Percentiles rank a stretch among this genome's conserved stretches.
phyloP scores from a whole-genome alignment of 2,329 filamentous ascomycete genomes.

The Aspergillus calidoustus region DNA sequence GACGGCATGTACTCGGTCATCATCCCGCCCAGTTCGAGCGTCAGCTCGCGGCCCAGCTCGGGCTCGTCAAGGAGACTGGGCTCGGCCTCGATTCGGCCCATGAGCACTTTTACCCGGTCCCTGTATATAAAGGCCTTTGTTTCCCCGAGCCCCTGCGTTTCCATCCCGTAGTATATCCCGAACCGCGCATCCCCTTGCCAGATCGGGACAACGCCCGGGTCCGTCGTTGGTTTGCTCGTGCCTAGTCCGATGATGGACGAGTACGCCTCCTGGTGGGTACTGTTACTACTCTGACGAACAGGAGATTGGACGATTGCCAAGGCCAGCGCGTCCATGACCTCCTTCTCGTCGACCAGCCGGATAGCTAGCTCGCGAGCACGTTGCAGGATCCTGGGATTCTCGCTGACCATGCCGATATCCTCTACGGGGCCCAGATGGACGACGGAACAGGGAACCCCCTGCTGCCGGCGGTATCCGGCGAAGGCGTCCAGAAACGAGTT shows the following conservation, averaged over 20 bases:
- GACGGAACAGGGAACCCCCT: slow-evolving; percentile 27
- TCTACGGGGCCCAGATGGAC: slow-evolving; percentile 33
- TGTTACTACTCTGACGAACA: background rate
- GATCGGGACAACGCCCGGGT: background rate
- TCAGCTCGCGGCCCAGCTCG: background rate
- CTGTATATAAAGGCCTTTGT: too few species aligned
- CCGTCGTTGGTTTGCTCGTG: background rate
- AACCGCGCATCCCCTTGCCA: slow-evolving; percentile 13
- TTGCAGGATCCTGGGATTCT: background rate
- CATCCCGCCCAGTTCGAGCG: slow-evolving; percentile 18
- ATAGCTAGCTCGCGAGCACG: background rate
- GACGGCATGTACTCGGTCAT: slow-evolving; percentile 17
- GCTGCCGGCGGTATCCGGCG: slow-evolving; percentile 27
- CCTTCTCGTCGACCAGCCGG: background rate
- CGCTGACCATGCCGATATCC: slow-evolving; percentile 30
- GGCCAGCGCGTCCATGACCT: background rate
- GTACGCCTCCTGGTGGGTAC: background rate
- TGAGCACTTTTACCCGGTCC: too few species aligned
- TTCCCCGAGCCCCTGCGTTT: too few species aligned
- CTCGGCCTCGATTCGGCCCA: too few species aligned
- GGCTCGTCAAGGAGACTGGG: too few species aligned
- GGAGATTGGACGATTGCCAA: background rate
- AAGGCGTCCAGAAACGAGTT: slow-evolving; percentile 26
- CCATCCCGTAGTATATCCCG: slow-evolving; percentile 7
- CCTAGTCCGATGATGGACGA: background rate